These are phyloP conservation scores for Balamuthia mandrillaris DNA, from an alignment of 208 protist genomes.

Conservation along the genomic window DNA sequence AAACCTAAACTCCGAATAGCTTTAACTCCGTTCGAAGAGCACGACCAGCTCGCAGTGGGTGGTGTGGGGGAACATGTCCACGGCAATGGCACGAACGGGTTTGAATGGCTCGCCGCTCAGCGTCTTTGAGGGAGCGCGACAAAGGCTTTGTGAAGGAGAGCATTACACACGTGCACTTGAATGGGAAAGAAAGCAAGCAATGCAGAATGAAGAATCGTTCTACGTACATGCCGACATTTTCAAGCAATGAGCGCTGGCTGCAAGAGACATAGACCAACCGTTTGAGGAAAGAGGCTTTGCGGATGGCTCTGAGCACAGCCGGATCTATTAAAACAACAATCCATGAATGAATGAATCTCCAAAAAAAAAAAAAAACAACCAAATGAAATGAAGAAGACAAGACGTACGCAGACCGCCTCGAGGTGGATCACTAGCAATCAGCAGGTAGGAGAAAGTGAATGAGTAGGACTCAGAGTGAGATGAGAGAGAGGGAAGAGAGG, in stretches of 20 bases:
- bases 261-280: slow-evolving; percentile 92
- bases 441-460: too few relatives aligned
- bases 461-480: slow-evolving; percentile 78
- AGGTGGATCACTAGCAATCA: too few relatives aligned
- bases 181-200: not conserved
- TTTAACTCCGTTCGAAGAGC: slow-evolving; percentile 76
- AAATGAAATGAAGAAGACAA: not conserved
- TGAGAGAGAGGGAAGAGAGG: slow-evolving; percentile 73
- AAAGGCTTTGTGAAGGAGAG: slow-evolving; percentile 43
- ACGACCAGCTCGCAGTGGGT: slow-evolving; percentile 89
- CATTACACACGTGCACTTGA: too few relatives aligned
- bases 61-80: slow-evolving; percentile 94
- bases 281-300: slow-evolving; percentile 77
- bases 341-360: not conserved
- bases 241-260: slow-evolving; percentile 56
- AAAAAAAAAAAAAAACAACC: not conserved
- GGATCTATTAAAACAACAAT: slow-evolving; percentile 35
- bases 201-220: not conserved
- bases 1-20: too few relatives aligned
- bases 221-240: not conserved
- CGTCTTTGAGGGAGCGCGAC: slow-evolving; percentile 50
- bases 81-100: slow-evolving; percentile 78
- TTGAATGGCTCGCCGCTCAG: slow-evolving; percentile 78
- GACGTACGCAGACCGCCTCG: too few relatives aligned
- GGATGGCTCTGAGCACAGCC: slow-evolving; percentile 88